Conservation (phyloP, 2,329 filamentous ascomycete species). For the Epichloe elymi region DNA sequence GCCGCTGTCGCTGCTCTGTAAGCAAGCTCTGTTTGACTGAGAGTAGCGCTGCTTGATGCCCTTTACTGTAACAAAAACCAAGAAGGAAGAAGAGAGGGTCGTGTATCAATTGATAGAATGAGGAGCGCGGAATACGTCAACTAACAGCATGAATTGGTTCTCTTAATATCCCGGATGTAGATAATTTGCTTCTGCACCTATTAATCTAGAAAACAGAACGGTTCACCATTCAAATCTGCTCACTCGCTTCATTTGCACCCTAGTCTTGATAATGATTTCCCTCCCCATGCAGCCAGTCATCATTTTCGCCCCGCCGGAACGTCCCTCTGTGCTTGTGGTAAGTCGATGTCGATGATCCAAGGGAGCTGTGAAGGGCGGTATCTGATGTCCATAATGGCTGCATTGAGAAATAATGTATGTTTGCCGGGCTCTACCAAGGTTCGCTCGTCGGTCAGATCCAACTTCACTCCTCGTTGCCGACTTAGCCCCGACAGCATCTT, state of each 20-base stretch:
- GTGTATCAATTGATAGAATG: conserved; percentile 1
- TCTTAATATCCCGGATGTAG: neutral
- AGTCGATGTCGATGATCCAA: conserved; percentile 39
- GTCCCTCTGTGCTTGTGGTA: conserved; percentile 13
- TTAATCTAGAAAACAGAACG: neutral
- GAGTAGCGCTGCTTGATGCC: neutral
- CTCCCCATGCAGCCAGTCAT: no score
- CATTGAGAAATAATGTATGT: conserved; percentile 48
- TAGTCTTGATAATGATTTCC: no score
- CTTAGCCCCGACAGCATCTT: conserved; percentile 10
- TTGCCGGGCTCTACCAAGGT: conserved; percentile 21
- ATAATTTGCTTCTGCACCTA: conserved; percentile 2
- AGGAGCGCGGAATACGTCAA: neutral
- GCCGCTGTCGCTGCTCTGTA: conserved; percentile 22
- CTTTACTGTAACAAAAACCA: neutral
- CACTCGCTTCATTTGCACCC: neutral
- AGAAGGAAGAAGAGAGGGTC: neutral
- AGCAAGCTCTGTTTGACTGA: neutral
- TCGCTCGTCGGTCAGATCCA: conserved; percentile 26
- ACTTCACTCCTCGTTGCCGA: conserved; percentile 17
- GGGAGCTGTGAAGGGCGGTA: conserved; percentile 32
- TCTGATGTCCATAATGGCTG: conserved; percentile 34
- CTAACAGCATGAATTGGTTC: neutral
- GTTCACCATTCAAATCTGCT: neutral
- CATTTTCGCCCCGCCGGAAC: neutral